Evolutionary conservation across 2,329 filamentous ascomycete genomes (phyloP).

Genomic region (Fusarium stilboides): DNA sequence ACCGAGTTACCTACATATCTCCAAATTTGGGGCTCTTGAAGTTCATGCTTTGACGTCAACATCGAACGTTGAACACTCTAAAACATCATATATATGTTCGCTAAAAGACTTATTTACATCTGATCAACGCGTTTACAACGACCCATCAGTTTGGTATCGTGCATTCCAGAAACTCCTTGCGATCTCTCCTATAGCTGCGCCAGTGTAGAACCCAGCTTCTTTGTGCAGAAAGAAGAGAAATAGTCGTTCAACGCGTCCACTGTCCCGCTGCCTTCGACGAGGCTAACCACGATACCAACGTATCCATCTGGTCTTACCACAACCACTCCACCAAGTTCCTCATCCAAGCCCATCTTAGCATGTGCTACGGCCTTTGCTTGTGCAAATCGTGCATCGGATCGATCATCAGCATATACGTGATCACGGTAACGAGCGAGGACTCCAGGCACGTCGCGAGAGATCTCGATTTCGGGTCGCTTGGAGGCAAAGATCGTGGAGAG

Average conservation of each 20-base stretch:
- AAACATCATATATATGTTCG: slow-evolving; percentile 3
- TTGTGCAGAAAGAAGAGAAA: slow-evolving; percentile 81
- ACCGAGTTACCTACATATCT: not conserved
- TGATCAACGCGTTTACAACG: not conserved
- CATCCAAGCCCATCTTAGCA: slow-evolving; percentile 86
- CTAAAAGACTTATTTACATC: slow-evolving; percentile 8
- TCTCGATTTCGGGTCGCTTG: slow-evolving; percentile 78
- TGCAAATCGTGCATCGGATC: slow-evolving; percentile 79
- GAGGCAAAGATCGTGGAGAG: slow-evolving; percentile 82
- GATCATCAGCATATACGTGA: slow-evolving; percentile 89
- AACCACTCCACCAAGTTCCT: slow-evolving; percentile 82
- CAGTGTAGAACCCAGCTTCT: slow-evolving; percentile 62
- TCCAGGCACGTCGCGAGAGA: slow-evolving; percentile 78
- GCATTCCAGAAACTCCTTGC: not conserved
- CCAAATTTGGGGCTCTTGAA: no score
- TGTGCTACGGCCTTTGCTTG: slow-evolving; percentile 82
- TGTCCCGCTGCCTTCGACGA: slow-evolving; percentile 84
- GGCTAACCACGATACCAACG: slow-evolving; percentile 80
- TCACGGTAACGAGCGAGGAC: slow-evolving; percentile 82
- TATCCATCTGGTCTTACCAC: slow-evolving; percentile 92
- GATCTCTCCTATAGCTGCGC: slow-evolving; percentile 46
- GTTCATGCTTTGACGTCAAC: not conserved
- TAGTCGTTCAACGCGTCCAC: slow-evolving; percentile 87
- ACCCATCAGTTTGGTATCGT: not conserved
- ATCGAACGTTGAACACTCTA: slow-evolving; percentile 1